Evolutionary conservation across 2,329 filamentous ascomycete genomes (phyloP), one percentile per base, ranked within the genome.

Genomic region (Aspergillus alliaceus): DNA sequence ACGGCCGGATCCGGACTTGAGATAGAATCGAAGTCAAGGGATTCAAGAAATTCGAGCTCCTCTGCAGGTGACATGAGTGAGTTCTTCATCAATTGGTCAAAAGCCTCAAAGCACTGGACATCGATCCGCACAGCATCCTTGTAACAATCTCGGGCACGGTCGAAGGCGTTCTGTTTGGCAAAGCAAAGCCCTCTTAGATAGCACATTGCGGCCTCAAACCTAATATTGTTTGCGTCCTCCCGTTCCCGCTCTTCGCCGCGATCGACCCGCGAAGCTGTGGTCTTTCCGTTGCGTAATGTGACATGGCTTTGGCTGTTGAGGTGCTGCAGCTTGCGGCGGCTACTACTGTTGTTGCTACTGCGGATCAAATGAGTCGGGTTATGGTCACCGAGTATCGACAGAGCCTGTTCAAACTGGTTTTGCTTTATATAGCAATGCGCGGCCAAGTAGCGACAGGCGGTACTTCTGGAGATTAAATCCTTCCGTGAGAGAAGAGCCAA

Each of bases 41-140:
- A 91, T 64, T 95, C 89, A 42, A 97, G 82, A 61, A 97, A 96
- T 50, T 88, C 84, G 84, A 93, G 91, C 72, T 97, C 93, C 74
- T 97, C 93, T 34, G 90, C 87, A 0, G 93, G 92, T 22, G 86
- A 86, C 85, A 99, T 90, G 60, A 99, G 82, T 20, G 90, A 90
- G 77, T 99, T 99, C 77, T 92, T 91, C 87, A 98, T 97, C 54
- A 99, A 84, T 78, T 98, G 93, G 67, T 97, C 93, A 70, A 99
- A 98, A 0, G 95, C 95, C 75, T 99, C 95, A 71, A 96, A 98
- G 76, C 95, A 99, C 74, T 96, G 93, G 3, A 98, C 93, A 71
- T 99, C 95, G 69, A 99, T 97, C 60, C 90, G 87, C 46, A 98
- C 92, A 2, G 95, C 95, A 68, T 96, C 91, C 78, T 97, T 98